phyloP scores from a whole-genome alignment of 768 basidiomycete genomes.

The Leucocoprinus leucothites region DNA sequence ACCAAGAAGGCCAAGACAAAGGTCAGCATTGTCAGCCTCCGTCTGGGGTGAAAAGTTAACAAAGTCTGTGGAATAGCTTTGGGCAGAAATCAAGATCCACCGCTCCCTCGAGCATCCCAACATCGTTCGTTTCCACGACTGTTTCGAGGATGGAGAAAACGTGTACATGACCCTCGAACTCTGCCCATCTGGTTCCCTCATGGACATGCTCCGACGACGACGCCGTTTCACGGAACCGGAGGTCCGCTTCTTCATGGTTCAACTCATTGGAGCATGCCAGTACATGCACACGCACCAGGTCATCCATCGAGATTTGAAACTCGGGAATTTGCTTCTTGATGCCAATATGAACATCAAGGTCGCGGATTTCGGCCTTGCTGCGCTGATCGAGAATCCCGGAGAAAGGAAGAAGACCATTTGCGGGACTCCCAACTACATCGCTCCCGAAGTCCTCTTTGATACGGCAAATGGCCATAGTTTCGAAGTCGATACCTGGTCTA shows the following conservation, averaged over 20 bases:
- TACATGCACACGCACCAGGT: conserved; percentile 98
- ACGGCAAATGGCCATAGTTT: conserved; percentile 96
- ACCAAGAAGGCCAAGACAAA: conserved; percentile 98
- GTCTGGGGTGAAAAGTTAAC: background rate
- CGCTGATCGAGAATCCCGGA: conserved; percentile 92
- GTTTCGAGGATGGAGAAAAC: conserved; percentile 93
- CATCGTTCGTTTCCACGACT: conserved; percentile 88
- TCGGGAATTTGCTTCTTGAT: conserved; percentile 94
- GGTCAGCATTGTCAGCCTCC: conserved; percentile 38
- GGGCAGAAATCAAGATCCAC: conserved; percentile 98
- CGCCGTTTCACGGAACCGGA: conserved; percentile 90
- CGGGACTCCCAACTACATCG: conserved; percentile 98
- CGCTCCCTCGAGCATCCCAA: conserved; percentile 88
- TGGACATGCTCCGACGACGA: conserved; percentile 87
- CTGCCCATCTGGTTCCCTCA: conserved; percentile 84
- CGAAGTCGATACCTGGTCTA: conserved; percentile 97
- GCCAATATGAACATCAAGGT: conserved; percentile 92
- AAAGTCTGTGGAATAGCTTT: conserved; percentile 57
- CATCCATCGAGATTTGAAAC: conserved; percentile 96
- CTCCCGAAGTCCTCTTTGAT: conserved; percentile 95
- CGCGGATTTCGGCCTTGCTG: conserved; percentile 96
- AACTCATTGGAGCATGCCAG: conserved; percentile 92
- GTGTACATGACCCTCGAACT: conserved; percentile 98
- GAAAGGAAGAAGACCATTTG: conserved; percentile 99
- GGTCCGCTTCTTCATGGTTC: conserved; percentile 88